These are phyloP conservation scores for Astrothelium subdiscretum DNA, from an alignment of 495 filamentous ascomycete species.

Conservation along the genomic window DNA sequence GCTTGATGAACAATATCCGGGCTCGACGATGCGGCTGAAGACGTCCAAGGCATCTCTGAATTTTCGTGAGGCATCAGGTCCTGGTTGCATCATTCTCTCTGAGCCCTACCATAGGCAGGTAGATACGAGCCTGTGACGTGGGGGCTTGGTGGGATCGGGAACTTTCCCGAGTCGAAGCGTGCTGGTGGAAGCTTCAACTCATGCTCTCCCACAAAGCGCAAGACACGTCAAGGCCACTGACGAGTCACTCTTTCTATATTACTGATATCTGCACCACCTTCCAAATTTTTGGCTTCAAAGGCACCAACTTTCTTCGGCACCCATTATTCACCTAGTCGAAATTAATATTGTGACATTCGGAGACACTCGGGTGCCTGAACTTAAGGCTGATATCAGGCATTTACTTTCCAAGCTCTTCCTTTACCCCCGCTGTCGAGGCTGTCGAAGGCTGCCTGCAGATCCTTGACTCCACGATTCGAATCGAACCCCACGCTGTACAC, in stretches of 20 bases:
- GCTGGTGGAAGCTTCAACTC: background rate
- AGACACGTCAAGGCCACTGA: background rate
- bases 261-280: background rate
- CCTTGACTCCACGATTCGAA: background rate
- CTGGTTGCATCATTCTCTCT: background rate
- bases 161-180: background rate
- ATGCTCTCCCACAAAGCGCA: background rate
- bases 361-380: background rate
- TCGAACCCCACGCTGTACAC: background rate
- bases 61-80: background rate
- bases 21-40: too few species aligned
- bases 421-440: background rate
- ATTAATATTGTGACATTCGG: background rate
- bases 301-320: too few species aligned
- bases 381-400: background rate
- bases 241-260: background rate
- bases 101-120: too few species aligned
- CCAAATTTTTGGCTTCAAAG: too few species aligned
- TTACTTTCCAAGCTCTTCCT: background rate
- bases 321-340: background rate
- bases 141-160: background rate
- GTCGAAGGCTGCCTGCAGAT: background rate
- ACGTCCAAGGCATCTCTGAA: too few species aligned
- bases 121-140: background rate
- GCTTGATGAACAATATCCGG: too few species aligned